phyloP scores from a whole-genome alignment of 108 stramenopile species.

The Nitzschia sp. region DNA sequence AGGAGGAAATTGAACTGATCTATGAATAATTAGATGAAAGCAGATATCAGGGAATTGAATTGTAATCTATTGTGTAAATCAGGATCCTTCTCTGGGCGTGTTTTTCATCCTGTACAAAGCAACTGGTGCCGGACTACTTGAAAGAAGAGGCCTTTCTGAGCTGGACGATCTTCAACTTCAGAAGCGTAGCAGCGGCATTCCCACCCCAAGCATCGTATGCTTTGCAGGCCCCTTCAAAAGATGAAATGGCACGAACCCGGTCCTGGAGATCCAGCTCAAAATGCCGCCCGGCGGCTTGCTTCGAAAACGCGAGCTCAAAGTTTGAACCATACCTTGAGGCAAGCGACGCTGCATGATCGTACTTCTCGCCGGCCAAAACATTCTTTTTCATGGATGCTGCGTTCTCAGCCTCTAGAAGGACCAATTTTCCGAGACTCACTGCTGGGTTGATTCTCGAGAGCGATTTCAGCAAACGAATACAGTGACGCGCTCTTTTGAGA shows the following conservation, averaged over 20 bases:
- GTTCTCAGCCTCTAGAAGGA: constrained; percentile 13
- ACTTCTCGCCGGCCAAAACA: constrained; percentile 10
- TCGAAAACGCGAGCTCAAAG: constrained; percentile 7
- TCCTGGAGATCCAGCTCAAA: background rate
- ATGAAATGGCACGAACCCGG: background rate
- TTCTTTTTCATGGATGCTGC: background rate
- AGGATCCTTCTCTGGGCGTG: no score
- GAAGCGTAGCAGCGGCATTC: background rate
- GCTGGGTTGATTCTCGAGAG: constrained; percentile 4
- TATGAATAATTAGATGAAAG: no score
- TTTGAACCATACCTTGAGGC: background rate
- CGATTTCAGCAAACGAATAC: constrained; percentile 1
- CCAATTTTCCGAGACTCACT: constrained; percentile 5
- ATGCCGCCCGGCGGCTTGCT: constrained; percentile 10
- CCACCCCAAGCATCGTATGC: background rate
- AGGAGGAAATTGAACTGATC: background rate
- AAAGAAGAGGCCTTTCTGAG: background rate
- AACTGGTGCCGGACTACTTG: no score
- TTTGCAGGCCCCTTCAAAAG: constrained; percentile 7
- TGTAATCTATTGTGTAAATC: no score
- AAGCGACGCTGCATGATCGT: constrained; percentile 17
- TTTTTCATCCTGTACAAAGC: no score
- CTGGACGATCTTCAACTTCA: background rate
- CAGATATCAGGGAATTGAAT: no score
- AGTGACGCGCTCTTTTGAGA: background rate